Evolutionary conservation across 768 basidiomycete species (phyloP), one percentile per base, ranked within the genome.

Genomic region (Mycena indigotica): DNA sequence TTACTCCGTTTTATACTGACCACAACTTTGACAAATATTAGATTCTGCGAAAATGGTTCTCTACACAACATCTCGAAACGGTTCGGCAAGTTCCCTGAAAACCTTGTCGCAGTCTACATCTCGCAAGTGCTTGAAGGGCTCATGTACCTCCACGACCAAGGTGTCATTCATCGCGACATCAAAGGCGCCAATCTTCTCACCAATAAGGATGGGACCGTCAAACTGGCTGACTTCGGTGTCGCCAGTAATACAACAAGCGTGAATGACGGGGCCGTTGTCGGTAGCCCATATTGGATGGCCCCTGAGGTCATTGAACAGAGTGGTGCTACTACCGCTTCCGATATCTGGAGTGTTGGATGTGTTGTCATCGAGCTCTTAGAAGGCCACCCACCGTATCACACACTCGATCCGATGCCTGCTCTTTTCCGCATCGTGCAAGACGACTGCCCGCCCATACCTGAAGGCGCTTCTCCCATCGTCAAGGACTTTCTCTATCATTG

Each of bases 231-330:
- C 73, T 99, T 99, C 68, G 97, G 97, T 50, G 97, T 99, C 19
- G 94, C 95, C 12, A 89, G 88, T 53, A 86, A 81, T 41, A 85
- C 91, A 10, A 85, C 87, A 24, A 82, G 84, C 12, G 87, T 87
- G 23, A 83, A 83, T 44, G 93, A 97, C 69, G 91, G 89, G 66
- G 91, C 93, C 12, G 96, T 99, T 2, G 96, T 98, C 39, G 96
- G 96, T 5, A 95, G 93, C 67, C 96, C 96, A 3, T 99, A 99
- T 69, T 99, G 96, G 96, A 99, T 99, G 97, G 95, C 97, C 8
- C 97, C 97, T 2, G 97, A 99, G 73, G 93, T 99, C 46, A 98
- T 99, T 56, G 97, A 99, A 66, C 97, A 99, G 72, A 89, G 88
- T 28, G 97, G 97, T 28, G 96, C 97, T 28, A 95, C 94, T 1